Evolutionary conservation across 116 monocot genomes (phyloP).

Genomic region (Phalaenopsis hybrid): DNA sequence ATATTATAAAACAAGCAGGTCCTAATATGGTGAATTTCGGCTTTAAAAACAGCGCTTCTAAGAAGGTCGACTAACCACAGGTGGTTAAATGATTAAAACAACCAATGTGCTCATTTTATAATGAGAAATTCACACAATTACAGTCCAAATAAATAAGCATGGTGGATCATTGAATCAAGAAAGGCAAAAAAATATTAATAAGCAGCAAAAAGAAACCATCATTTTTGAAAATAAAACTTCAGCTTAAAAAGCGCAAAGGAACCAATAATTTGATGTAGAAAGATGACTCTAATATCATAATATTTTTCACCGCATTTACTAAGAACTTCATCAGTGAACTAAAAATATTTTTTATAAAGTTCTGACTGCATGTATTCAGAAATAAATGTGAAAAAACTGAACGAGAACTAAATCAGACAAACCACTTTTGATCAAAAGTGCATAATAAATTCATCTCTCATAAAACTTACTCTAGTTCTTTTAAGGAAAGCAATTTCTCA

Average conservation of each 20-base stretch:
- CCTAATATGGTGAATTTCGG: neutral
- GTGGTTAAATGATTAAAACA: neutral
- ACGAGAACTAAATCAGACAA: neutral
- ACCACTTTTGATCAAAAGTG: neutral
- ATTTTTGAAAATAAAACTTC: neutral
- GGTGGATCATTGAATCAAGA: neutral
- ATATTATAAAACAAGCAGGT: neutral
- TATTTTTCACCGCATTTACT: neutral
- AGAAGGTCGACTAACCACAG: neutral
- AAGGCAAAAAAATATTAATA: neutral
- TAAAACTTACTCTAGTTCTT: neutral
- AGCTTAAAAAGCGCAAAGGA: neutral
- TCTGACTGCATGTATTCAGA: neutral
- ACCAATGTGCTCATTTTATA: neutral
- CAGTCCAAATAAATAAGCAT: neutral
- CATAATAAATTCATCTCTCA: neutral
- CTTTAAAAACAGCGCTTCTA: neutral
- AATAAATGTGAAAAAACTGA: conserved; percentile 1
- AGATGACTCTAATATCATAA: neutral
- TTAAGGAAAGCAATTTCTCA: neutral
- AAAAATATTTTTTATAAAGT: neutral
- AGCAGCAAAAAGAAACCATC: neutral
- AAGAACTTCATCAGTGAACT: neutral
- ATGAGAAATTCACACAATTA: neutral
- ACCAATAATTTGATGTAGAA: neutral